These are phyloP conservation scores for Naganishia sp. DNA, from an alignment of 1,284 basidiomycete species.

Conservation along the genomic window DNA sequence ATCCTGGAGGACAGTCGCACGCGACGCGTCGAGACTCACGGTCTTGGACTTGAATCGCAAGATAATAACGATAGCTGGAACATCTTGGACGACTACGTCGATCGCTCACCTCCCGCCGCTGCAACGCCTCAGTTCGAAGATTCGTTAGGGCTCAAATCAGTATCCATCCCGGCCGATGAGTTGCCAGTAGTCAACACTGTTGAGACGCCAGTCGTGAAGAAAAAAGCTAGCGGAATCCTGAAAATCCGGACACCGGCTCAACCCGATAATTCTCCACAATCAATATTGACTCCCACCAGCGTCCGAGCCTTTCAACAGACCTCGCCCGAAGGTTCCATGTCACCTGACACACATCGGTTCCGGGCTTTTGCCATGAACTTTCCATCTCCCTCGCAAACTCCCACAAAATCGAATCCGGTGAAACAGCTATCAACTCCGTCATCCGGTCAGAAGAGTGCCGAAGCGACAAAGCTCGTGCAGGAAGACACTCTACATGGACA, in stretches of 20 bases:
- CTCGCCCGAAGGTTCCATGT: slow-evolving; percentile 12
- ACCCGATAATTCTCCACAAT: not conserved
- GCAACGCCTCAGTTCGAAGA: no score
- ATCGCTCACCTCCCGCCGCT: not conserved
- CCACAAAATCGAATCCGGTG: not conserved
- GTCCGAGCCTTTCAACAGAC: not conserved
- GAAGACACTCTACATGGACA: slow-evolving; percentile 23
- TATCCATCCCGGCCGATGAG: not conserved
- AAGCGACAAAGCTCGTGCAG: slow-evolving; percentile 22
- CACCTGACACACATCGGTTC: slow-evolving; percentile 17
- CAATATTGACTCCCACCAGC: slow-evolving; percentile 1
- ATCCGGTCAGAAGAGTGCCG: slow-evolving; percentile 10
- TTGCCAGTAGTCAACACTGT: not conserved
- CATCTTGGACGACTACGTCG: slow-evolving; percentile 6
- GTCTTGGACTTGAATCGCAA: no score
- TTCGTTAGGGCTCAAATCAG: not conserved
- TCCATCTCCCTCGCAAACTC: slow-evolving; percentile 12
- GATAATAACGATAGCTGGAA: slow-evolving; percentile 10
- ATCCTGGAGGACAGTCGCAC: no score
- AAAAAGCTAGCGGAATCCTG: slow-evolving; percentile 10
- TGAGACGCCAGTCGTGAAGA: not conserved
- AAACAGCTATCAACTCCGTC: not conserved
- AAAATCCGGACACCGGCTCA: slow-evolving; percentile 11
- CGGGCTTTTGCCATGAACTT: slow-evolving; percentile 9
- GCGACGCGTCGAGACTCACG: no score